Base-by-base conservation (phyloP, 768 basidiomycete species). In the Fomitopsis pulvina region DNA sequence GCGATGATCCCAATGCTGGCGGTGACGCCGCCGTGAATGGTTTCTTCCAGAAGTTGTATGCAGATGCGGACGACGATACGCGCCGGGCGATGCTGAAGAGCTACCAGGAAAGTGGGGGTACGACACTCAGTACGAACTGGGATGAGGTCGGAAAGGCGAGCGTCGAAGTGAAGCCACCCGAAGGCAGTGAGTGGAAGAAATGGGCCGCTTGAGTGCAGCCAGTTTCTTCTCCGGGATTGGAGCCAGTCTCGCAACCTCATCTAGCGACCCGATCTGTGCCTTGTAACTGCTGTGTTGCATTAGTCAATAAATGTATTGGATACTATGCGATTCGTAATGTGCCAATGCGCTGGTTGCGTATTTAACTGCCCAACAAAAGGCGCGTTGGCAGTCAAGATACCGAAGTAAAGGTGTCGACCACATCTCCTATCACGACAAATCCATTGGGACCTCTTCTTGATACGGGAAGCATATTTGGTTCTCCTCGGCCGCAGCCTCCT, bases 81-180 rank as follows among this genome's bases (percentile, higher is more conserved):
- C 81, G 76, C 60, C 79, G 84, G 30, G 96, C 96, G 2, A 99
- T 99, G 93, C 83, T 97, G 83, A 99, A 99, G 78, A 94, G 91
- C 63, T 97, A 90, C 66, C 75, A 77, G 52, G 95, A 99, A 72
- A 92, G 89, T 57, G 92, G 92, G 6, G 96, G 96, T 7, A 99
- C 96, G 8, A 86, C 92, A 0, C 72, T 99, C 34, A 93, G 90
- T 69, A 99, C 95, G 0, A 92, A 96, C 65, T 99, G 95, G 95
- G 81, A 80, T 4, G 90, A 92, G 55, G 92, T 99, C 14, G 71
- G 66, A 53, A 87, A 86, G 70, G 73, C 51, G 7, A 72, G 67
- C 52, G 83, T 90, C 2, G 79, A 85, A 28, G 84, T 92, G 29
- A 84, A 86, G 63, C 90, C 94, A 1, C 94, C 94, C 41, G 59